Evolutionary conservation across 2,329 filamentous ascomycete genomes (phyloP).

Genomic region (Hansfordia pulvinata): DNA sequence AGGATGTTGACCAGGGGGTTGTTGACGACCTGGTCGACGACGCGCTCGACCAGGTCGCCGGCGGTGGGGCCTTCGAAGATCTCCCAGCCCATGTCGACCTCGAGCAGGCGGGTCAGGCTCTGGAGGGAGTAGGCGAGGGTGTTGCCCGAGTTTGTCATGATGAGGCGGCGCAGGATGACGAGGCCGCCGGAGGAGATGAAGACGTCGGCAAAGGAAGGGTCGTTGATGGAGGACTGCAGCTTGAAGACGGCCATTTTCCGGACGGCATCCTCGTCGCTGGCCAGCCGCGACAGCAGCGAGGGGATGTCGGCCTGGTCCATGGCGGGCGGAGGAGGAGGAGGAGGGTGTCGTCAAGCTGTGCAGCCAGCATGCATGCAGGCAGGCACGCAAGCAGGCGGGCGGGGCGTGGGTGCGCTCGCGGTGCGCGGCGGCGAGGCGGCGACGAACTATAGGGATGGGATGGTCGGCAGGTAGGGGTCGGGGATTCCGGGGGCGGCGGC

Average conservation of each 20-base stretch:
- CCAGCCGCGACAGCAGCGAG: constrained; percentile 47
- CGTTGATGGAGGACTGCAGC: constrained; percentile 86
- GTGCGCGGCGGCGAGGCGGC: no score
- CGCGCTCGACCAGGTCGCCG: constrained; percentile 56
- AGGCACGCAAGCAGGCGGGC: no score
- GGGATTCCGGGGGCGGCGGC: no score
- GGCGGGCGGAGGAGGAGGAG: no score
- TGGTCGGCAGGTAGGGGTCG: no score
- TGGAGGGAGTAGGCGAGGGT: constrained; percentile 92
- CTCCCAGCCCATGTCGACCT: constrained; percentile 98
- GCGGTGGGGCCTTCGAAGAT: constrained; percentile 52
- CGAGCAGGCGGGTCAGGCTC: constrained; percentile 72
- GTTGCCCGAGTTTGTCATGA: constrained; percentile 78
- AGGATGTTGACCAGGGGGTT: constrained; percentile 97
- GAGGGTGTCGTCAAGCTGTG: no score
- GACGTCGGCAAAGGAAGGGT: constrained; percentile 90
- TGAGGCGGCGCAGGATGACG: constrained; percentile 65
- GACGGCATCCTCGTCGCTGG: constrained; percentile 70
- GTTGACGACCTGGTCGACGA: constrained; percentile 86
- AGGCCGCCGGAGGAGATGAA: constrained; percentile 88
- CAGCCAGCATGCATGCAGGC: no score
- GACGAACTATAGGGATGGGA: no score
- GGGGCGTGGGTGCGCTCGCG: no score
- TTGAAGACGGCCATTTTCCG: constrained; percentile 99
- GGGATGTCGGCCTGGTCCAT: constrained; percentile 59